These are phyloP conservation scores for Yamadazyma blattariae DNA, from an alignment of 1,139 yeast genomes.

Conservation along the genomic window DNA sequence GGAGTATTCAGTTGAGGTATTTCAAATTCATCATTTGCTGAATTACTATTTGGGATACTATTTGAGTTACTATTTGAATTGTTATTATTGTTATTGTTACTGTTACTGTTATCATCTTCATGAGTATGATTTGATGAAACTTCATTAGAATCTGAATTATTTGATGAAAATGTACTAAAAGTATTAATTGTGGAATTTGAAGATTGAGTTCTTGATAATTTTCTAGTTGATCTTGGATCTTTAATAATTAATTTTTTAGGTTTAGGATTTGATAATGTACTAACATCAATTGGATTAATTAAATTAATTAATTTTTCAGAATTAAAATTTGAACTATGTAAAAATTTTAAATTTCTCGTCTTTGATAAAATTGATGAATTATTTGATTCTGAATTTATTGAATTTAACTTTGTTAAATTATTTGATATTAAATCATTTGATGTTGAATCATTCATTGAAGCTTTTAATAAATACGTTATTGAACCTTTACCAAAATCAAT, in stretches of 20 bases:
- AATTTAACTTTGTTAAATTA: constrained; percentile 7
- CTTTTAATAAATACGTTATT: constrained; percentile 63
- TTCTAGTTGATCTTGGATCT: constrained; percentile 32
- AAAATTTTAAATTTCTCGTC: constrained; percentile 22
- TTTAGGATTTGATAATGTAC: constrained; percentile 61
- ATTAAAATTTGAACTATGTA: constrained; percentile 30
- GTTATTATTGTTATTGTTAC: constrained; percentile 1
- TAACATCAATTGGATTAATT: constrained; percentile 72
- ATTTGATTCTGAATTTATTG: constrained; percentile 9
- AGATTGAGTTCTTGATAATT: constrained; percentile 45
- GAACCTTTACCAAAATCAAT: constrained; percentile 85
- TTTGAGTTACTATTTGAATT: not conserved
- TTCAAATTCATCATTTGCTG: too few species aligned
- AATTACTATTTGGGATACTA: not conserved
- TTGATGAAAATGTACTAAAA: constrained; percentile 32
- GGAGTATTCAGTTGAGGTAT: not conserved
- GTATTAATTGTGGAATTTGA: constrained; percentile 51
- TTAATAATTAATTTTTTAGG: constrained; percentile 64
- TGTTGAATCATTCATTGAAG: constrained; percentile 38
- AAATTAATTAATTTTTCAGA: constrained; percentile 60
- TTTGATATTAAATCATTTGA: constrained; percentile 8
- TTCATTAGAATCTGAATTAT: constrained; percentile 26
- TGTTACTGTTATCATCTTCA: not conserved
- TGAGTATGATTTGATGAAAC: constrained; percentile 1
- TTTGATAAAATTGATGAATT: constrained; percentile 16